A percentile compares a stretch with the other conserved stretches of the same genome.
phyloP scores from a whole-genome alignment of 768 basidiomycete genomes.

The Pleurotus cornucopiae region DNA sequence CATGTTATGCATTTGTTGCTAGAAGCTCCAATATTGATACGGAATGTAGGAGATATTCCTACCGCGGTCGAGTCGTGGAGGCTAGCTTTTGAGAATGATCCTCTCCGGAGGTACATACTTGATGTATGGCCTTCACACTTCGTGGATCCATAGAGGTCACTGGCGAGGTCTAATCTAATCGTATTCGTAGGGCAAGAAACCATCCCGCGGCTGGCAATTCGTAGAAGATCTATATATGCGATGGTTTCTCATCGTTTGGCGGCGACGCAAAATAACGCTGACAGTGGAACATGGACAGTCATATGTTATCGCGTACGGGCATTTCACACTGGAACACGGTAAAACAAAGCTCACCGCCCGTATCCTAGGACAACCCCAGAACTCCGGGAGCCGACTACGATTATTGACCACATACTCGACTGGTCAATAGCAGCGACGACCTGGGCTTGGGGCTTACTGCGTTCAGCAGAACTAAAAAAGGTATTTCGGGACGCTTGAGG shows the following conservation, averaged over 20 bases:
- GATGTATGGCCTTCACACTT: no score
- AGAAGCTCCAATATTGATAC: no score
- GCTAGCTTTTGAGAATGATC: no score
- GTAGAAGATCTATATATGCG: no score
- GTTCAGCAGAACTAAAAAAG: background rate
- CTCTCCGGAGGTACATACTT: no score
- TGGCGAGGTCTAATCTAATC: no score
- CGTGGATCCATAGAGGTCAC: no score
- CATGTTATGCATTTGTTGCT: no score
- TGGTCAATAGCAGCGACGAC: background rate
- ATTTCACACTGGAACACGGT: background rate
- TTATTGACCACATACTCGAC: background rate
- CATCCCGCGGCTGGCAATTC: no score
- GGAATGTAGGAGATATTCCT: no score
- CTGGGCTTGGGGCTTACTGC: background rate
- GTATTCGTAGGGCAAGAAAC: no score
- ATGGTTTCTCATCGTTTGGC: background rate
- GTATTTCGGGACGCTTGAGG: background rate
- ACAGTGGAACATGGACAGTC: background rate
- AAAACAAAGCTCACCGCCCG: background rate
- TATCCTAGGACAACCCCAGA: background rate
- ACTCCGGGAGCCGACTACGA: background rate
- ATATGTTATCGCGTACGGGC: background rate
- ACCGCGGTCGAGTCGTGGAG: no score
- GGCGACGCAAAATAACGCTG: background rate